Evolutionary conservation across 2,329 filamentous ascomycete genomes (phyloP), one percentile per base, ranked within the genome.

Genomic region (Hypomyces rosellus): DNA sequence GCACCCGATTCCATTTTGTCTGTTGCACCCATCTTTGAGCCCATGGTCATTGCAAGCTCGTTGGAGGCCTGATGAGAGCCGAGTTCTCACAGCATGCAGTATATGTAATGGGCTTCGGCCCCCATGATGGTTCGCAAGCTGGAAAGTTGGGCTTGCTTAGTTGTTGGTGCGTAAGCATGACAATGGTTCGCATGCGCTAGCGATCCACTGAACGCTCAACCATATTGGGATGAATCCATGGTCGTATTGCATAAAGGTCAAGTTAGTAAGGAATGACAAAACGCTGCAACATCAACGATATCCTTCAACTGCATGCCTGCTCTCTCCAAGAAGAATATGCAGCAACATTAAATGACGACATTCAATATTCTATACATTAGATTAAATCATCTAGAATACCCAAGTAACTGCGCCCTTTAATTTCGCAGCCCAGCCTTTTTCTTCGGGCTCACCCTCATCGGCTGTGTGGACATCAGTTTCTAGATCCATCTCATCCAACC

Each of bases 401-500:
- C 82, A 68, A 4, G 45, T 53, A 8, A 62, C 2, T 2, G 54
- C 46, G 5, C 47, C 56, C 54, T 62, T 66, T 5, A 50, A 22
- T 53, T 59, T 63, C 2, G 39, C 45, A 60, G 82, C 83, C 81
- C 81, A 85, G 0, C 60, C 70, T 13, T 57, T 60, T 46, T 57
- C 54, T 37, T 60, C 57, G 2, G 52, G 51, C 6, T 57, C 54
- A 48, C 58, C 58, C 15, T 60, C 61, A 7, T 65, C 61, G 65
- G 81, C 76, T 13, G 76, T 61, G 2, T 80, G 77, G 9, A 87
- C 66, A 55, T 85, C 84, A 20, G 78, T 77, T 36, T 75, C 67
- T 15, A 89, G 65, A 63, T 89, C 85, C 22, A 84, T 79, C 44
- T 87, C 78, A 1, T 77, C 69, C 0, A 81, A 68, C 39, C 68